Evolutionary conservation across 768 basidiomycete species (phyloP).

Genomic region (Paxillus involutus): DNA sequence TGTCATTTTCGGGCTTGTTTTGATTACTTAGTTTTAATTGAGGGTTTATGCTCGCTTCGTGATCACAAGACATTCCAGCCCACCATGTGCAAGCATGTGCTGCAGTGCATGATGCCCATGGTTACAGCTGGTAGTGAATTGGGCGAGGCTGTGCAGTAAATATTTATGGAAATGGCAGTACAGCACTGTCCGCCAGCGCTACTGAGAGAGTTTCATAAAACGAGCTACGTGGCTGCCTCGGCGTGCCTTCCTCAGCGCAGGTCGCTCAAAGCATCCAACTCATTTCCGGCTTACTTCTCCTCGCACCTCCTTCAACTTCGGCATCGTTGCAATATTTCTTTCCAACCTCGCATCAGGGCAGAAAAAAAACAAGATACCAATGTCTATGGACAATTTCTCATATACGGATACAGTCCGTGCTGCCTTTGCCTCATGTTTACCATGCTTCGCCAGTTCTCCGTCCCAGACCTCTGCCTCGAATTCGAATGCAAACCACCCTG

Average conservation of each 20-base stretch:
- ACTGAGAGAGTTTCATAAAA: not conserved
- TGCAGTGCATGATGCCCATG: too few species aligned
- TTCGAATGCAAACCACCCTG: conserved; percentile 12
- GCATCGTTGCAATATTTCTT: too few species aligned
- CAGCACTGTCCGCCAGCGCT: not conserved
- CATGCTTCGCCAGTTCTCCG: conserved; percentile 49
- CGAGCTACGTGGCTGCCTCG: not conserved
- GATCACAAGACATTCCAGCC: not conserved
- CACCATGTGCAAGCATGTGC: too few species aligned
- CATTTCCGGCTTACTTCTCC: not conserved
- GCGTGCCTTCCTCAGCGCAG: not conserved
- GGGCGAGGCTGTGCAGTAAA: too few species aligned
- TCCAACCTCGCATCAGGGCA: too few species aligned
- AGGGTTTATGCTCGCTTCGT: not conserved
- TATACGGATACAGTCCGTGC: conserved; percentile 64
- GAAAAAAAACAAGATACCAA: not conserved
- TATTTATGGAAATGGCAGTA: too few species aligned
- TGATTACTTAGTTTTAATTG: not conserved
- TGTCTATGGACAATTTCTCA: conserved; percentile 48
- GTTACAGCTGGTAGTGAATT: too few species aligned
- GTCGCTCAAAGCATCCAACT: not conserved
- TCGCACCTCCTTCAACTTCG: too few species aligned
- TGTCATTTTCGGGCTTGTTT: not conserved
- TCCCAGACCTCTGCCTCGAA: conserved; percentile 26
- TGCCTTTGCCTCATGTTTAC: conserved; percentile 57